Evolutionary conservation across 2,329 filamentous ascomycete species (phyloP), one percentile per base, ranked within the genome.

Genomic region (Sporothrix inflata): DNA sequence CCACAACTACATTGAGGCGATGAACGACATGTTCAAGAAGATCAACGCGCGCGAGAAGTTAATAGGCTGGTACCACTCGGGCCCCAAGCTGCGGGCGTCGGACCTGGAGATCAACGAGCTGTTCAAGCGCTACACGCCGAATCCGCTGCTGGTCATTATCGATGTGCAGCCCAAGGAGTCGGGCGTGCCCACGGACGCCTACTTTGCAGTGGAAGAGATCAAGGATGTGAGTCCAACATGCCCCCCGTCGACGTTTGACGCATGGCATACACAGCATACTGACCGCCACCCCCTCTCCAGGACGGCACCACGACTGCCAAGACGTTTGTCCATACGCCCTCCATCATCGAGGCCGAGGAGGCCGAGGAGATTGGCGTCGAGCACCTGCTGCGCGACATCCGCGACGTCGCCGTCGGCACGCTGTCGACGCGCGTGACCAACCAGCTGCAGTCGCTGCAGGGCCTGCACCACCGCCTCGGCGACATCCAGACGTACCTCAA

Each of bases 21-120:
- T 99, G 96, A 97, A 96, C 85, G 96, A 98, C 83, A 99, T 99
- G 96, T 99, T 99, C 89, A 99, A 99, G 87, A 98, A 98, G 85
- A 94, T 99, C 87, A 99, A 99, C 85, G 96, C 96, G 74, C 88
- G 93, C 75, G 96, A 99, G 86, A 98, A 98, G 90, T 88, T 99
- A 82, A 97, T 99, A 87, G 96, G 96, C 80, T 99, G 96, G 96
- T 99, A 99, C 83, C 96, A 99, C 84, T 97, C 96, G 24, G 96
- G 96, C 55, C 96, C 96, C 51, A 99, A 98, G 87, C 87, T 99
- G 79, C 91, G 96, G 80, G 95, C 94, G 71, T 98, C 96, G 61
- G 96, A 99, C 86, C 85, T 99, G 77, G 93, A 98, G 85, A 97
- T 99, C 91, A 99, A 99, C 84, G 96, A 99, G 85, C 89, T 99